Conservation (phyloP, 1,284 basidiomycete genomes). For the Vanrija sp. region DNA sequence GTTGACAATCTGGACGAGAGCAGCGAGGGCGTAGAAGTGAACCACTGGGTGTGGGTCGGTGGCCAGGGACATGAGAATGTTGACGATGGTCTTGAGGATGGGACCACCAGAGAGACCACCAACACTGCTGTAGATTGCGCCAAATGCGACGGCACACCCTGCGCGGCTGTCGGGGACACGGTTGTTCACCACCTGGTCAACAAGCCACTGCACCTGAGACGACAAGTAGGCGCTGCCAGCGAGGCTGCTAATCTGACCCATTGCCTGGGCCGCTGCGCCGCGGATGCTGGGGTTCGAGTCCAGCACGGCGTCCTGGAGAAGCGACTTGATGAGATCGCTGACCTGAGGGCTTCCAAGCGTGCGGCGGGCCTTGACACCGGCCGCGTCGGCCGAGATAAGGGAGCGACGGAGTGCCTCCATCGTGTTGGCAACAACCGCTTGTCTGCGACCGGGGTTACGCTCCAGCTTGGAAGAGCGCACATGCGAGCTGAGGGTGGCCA, state of each 20-base stretch:
- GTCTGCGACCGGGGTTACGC: conserved; percentile 80
- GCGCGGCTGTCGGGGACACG: conserved; percentile 89
- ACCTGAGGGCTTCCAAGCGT: conserved; percentile 67
- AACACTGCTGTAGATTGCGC: conserved; percentile 87
- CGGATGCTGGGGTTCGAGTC: conserved; percentile 77
- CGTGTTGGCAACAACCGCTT: conserved; percentile 79
- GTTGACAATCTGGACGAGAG: conserved; percentile 81
- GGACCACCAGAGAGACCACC: conserved; percentile 91
- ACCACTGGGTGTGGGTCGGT: conserved; percentile 96
- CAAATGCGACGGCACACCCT: conserved; percentile 89
- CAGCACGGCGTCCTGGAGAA: conserved; percentile 76
- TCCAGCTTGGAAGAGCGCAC: conserved; percentile 76
- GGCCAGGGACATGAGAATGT: conserved; percentile 90
- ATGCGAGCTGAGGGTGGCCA: conserved; percentile 61
- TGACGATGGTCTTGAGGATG: conserved; percentile 91
- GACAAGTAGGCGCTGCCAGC: conserved; percentile 83
- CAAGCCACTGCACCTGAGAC: conserved; percentile 81
- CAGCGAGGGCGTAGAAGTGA: conserved; percentile 86
- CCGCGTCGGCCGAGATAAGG: conserved; percentile 59
- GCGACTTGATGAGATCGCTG: conserved; percentile 63
- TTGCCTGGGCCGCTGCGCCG: conserved; percentile 77
- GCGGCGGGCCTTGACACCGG: conserved; percentile 59
- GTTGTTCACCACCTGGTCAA: conserved; percentile 95
- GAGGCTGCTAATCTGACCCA: conserved; percentile 80
- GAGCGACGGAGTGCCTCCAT: conserved; percentile 74